These are phyloP conservation scores for Neurospora sp. DNA, from an alignment of 495 filamentous ascomycete genomes.

Conservation along the genomic window DNA sequence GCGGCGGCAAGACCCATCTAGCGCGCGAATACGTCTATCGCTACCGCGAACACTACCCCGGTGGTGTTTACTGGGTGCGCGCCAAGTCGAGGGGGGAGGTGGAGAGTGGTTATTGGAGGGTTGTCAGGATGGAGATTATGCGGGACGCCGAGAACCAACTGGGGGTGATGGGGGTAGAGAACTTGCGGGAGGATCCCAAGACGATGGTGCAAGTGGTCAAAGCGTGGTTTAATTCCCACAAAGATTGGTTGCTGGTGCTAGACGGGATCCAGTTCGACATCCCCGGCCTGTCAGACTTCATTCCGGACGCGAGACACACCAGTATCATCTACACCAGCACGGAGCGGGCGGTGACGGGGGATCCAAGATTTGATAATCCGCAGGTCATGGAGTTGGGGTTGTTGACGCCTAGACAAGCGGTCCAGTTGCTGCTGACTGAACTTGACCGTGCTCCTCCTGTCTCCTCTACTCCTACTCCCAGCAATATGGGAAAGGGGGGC, in stretches of 20 bases:
- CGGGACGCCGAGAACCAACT: neutral
- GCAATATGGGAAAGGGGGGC: neutral
- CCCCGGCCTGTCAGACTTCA: conserved; percentile 50
- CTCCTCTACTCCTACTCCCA: neutral
- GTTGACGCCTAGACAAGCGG: conserved; percentile 40
- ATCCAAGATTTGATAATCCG: conserved; percentile 64
- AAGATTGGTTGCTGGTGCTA: conserved; percentile 63
- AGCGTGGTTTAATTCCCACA: conserved; percentile 50
- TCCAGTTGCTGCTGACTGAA: conserved; percentile 36
- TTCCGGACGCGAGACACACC: conserved; percentile 58
- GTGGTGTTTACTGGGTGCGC: conserved; percentile 73
- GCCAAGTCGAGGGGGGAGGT: conserved; percentile 55
- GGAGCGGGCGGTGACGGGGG: conserved; percentile 54
- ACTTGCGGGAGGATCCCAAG: conserved; percentile 29
- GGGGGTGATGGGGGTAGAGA: conserved; percentile 25
- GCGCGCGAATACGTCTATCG: conserved; percentile 70
- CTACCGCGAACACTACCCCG: conserved; percentile 54
- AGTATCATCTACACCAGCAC: conserved; percentile 72
- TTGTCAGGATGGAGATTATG: conserved; percentile 55
- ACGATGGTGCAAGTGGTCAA: conserved; percentile 52
- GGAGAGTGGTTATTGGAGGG: conserved; percentile 63
- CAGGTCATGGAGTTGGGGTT: conserved; percentile 54
- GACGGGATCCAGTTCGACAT: conserved; percentile 67
- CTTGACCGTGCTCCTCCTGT: conserved; percentile 21
- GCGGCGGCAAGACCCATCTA: conserved; percentile 73